A percentile compares a stretch with the other conserved stretches of the same genome.
Conservation (phyloP, 2,329 filamentous ascomycete genomes). For the Aspergillus felis region DNA sequence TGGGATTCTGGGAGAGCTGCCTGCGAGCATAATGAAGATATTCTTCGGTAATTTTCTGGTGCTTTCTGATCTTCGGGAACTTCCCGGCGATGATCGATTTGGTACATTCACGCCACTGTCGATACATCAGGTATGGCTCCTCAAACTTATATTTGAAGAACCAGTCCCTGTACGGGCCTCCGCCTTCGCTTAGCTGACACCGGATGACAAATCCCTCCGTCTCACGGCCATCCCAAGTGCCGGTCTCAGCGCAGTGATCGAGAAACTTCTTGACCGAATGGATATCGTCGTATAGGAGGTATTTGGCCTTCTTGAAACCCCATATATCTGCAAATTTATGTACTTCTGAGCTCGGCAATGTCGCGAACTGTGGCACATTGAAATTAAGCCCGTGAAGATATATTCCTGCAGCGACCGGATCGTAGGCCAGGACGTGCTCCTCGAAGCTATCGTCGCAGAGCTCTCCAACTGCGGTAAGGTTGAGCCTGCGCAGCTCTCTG, state of each 20-base stretch:
- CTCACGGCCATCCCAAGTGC: slow-evolving; percentile 83
- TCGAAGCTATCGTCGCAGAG: slow-evolving; percentile 95
- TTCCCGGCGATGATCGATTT: slow-evolving; percentile 78
- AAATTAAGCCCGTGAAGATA: slow-evolving; percentile 96
- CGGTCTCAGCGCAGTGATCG: slow-evolving; percentile 79
- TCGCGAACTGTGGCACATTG: slow-evolving; percentile 88
- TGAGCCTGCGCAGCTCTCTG: slow-evolving; percentile 68
- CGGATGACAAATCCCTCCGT: slow-evolving; percentile 96
- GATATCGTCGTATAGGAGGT: slow-evolving; percentile 72
- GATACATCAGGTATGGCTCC: slow-evolving; percentile 97
- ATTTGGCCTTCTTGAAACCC: slow-evolving; percentile 88
- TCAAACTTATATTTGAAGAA: slow-evolving; percentile 99
- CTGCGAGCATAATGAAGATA: slow-evolving; percentile 79
- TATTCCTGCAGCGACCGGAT: slow-evolving; percentile 74
- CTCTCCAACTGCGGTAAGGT: slow-evolving; percentile 92
- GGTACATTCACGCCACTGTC: slow-evolving; percentile 97
- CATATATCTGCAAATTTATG: slow-evolving; percentile 86
- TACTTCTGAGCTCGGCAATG: slow-evolving; percentile 76
- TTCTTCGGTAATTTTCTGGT: slow-evolving; percentile 82
- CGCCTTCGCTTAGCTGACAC: slow-evolving; percentile 62
- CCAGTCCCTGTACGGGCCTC: slow-evolving; percentile 74
- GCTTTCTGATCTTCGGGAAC: slow-evolving; percentile 76
- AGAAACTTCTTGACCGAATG: slow-evolving; percentile 73
- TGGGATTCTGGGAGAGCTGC: slow-evolving; percentile 65
- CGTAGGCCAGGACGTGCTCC: slow-evolving; percentile 92